Percentiles rank a stretch among this genome's conserved stretches.
Evolutionary conservation across 805 yeast genomes (phyloP).

Genomic region (Candida fluviatilis): DNA sequence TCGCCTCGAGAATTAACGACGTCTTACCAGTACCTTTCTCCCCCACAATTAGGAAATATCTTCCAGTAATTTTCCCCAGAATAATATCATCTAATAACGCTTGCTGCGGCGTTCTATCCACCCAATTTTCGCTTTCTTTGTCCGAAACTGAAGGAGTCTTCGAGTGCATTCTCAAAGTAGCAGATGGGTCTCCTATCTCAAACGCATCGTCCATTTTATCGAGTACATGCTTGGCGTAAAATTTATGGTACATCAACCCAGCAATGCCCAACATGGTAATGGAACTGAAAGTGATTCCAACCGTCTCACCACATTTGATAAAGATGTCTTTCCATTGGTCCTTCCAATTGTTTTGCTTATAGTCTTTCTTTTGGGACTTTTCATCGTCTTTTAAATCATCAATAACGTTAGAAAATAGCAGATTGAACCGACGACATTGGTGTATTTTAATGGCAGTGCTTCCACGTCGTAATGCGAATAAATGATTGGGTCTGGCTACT

Average conservation of each 20-base stretch:
- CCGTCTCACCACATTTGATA: slow-evolving; percentile 57
- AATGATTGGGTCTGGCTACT: not conserved
- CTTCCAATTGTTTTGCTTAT: slow-evolving; percentile 9
- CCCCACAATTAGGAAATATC: slow-evolving; percentile 71
- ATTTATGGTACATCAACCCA: slow-evolving; percentile 65
- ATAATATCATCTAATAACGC: slow-evolving; percentile 58
- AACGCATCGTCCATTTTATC: slow-evolving; percentile 65
- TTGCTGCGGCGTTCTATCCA: slow-evolving; percentile 64
- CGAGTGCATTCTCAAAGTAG: slow-evolving; percentile 53
- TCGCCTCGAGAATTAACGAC: slow-evolving; percentile 66
- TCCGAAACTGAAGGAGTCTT: slow-evolving; percentile 27
- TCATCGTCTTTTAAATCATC: slow-evolving; percentile 10
- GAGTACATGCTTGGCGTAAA: slow-evolving; percentile 56
- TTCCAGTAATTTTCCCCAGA: slow-evolving; percentile 57
- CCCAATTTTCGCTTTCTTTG: slow-evolving; percentile 48
- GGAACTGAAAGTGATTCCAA: slow-evolving; percentile 68
- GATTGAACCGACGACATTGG: not conserved
- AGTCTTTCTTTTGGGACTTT: slow-evolving; percentile 5
- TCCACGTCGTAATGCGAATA: no score
- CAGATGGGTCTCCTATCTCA: slow-evolving; percentile 61
- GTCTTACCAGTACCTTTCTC: slow-evolving; percentile 88
- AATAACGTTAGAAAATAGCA: slow-evolving; percentile 5
- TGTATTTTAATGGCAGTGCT: no score
- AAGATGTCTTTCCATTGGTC: slow-evolving; percentile 14
- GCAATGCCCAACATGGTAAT: slow-evolving; percentile 65